phyloP scores from a whole-genome alignment of 805 yeast species.

The Zygosaccharomyces kombuchaensis region DNA sequence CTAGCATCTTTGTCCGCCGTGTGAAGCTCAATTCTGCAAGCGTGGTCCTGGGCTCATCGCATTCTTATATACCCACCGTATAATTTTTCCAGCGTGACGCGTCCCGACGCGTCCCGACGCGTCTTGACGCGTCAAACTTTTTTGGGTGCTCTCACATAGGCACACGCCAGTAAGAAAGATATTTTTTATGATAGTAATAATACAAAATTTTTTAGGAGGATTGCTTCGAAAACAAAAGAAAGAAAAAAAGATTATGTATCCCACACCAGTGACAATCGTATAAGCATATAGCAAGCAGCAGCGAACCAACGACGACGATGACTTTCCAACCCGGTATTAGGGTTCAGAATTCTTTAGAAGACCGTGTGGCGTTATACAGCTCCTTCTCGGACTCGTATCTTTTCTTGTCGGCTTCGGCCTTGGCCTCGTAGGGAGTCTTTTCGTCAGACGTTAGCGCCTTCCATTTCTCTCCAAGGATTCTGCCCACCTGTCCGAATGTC shows the following conservation, averaged over 20 bases:
- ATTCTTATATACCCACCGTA: constrained; percentile 1
- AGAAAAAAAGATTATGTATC: constrained; percentile 1
- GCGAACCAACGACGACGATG: background rate
- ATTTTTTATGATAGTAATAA: constrained; percentile 3
- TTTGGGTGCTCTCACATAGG: too few species aligned
- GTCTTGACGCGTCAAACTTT: constrained; percentile 4
- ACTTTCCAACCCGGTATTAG: too few species aligned
- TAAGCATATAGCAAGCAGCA: background rate
- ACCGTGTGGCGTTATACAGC: constrained; percentile 54
- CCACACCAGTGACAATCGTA: background rate
- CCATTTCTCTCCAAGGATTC: constrained; percentile 94
- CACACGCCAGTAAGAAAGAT: background rate
- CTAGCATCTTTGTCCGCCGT: constrained; percentile 59
- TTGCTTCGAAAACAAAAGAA: constrained; percentile 5
- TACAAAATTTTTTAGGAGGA: constrained; percentile 7
- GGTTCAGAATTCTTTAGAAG: constrained; percentile 4
- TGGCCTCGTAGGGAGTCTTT: constrained; percentile 84
- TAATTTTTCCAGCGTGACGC: constrained; percentile 12
- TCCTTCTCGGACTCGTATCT: constrained; percentile 96
- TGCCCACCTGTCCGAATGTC: constrained; percentile 93
- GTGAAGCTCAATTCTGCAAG: background rate
- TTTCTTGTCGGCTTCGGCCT: constrained; percentile 95
- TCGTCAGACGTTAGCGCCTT: constrained; percentile 80
- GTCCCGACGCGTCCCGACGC: constrained; percentile 1
- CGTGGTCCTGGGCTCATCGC: background rate